Conservation (phyloP, 2,329 filamentous ascomycete genomes). For the Cladophialophora psammophila region DNA sequence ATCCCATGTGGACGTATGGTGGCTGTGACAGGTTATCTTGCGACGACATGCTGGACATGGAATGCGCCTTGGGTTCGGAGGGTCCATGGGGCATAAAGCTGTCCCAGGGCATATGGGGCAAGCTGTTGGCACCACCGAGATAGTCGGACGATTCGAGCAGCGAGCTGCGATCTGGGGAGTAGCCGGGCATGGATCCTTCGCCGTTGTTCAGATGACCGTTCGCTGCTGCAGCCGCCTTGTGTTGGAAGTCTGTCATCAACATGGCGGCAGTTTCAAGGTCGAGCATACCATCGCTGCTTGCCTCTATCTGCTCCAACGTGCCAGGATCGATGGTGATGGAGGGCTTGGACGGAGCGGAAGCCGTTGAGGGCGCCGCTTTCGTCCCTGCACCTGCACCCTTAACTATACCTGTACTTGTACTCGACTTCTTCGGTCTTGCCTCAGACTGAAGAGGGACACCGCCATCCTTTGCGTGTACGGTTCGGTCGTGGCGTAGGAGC, state of each 20-base stretch:
- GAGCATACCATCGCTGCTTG: conserved; percentile 86
- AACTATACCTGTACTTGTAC: conserved; percentile 16
- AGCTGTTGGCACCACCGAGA: conserved; percentile 76
- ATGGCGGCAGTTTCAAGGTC: conserved; percentile 97
- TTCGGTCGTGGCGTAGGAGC: conserved; percentile 94
- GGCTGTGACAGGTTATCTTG: conserved; percentile 70
- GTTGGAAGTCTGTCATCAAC: conserved; percentile 97
- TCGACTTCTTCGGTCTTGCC: conserved; percentile 52
- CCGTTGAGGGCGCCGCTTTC: conserved; percentile 65
- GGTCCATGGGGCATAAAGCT: conserved; percentile 77
- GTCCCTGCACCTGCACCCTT: conserved; percentile 58
- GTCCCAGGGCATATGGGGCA: conserved; percentile 92
- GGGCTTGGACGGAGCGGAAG: conserved; percentile 69
- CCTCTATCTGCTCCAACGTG: conserved; percentile 90
- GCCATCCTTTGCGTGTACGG: conserved; percentile 95
- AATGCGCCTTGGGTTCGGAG: conserved; percentile 76
- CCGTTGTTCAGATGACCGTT: conserved; percentile 59
- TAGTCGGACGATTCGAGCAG: conserved; percentile 82
- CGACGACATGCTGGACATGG: conserved; percentile 71
- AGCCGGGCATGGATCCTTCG: conserved; percentile 64
- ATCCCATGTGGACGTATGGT: conserved; percentile 67
- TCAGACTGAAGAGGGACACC: conserved; percentile 59
- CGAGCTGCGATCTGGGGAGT: conserved; percentile 73
- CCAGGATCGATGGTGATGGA: conserved; percentile 82
- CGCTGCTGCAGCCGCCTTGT: conserved; percentile 81